A percentile compares a stretch with the other conserved stretches of the same genome.
phyloP scores from a whole-genome alignment of 2,329 filamentous ascomycete species.

The Fusarium sp. region DNA sequence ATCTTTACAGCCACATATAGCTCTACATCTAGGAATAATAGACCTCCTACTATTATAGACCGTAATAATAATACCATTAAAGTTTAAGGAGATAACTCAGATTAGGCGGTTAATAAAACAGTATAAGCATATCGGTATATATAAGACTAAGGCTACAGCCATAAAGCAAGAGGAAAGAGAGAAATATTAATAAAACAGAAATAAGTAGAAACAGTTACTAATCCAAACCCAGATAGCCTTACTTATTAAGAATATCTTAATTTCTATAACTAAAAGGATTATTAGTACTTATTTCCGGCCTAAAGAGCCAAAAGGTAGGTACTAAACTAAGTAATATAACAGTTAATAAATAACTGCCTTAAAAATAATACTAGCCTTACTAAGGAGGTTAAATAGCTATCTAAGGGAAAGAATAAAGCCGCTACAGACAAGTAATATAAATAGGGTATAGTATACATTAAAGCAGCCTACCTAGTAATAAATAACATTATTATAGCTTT shows the following conservation, averaged over 20 bases:
- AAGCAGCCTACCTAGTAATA: no score
- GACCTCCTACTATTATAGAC: neutral
- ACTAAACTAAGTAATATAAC: neutral
- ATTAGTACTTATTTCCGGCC: neutral
- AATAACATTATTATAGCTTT: neutral
- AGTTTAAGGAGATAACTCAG: neutral
- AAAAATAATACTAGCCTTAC: neutral
- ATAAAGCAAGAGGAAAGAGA: neutral
- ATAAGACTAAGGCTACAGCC: neutral
- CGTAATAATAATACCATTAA: neutral
- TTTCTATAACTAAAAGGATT: neutral
- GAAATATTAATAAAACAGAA: neutral
- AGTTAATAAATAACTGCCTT: neutral
- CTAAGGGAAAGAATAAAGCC: neutral
- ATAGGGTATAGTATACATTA: neutral
- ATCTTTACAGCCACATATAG: neutral
- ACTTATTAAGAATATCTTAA: neutral
- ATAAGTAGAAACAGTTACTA: neutral
- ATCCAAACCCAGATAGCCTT: neutral
- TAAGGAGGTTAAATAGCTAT: neutral
- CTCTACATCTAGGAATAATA: neutral
- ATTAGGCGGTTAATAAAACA: neutral
- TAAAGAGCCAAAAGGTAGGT: neutral
- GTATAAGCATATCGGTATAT: neutral
- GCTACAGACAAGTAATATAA: neutral